Conservation (phyloP, 805 yeast species). For the Cyberlindnera lachancei region DNA sequence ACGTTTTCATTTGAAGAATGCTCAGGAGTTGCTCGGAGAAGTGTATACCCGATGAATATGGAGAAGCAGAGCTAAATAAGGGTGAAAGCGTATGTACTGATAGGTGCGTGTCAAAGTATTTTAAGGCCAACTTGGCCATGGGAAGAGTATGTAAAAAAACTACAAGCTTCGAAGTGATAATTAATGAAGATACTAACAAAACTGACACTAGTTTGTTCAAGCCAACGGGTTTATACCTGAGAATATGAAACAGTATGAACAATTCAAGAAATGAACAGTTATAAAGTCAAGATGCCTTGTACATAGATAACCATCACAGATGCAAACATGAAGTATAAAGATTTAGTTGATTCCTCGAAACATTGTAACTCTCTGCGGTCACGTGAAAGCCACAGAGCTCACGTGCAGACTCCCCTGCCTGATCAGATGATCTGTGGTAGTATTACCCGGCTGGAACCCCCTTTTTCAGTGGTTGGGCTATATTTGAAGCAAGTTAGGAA, state of each 20-base stretch:
- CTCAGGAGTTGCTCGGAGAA: conserved; percentile 59
- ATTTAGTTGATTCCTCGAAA: no score
- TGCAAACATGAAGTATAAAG: no score
- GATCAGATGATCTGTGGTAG: no score
- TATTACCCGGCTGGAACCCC: no score
- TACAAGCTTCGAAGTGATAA: no score
- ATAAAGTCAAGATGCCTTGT: conserved; percentile 4
- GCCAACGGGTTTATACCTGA: conserved; percentile 18
- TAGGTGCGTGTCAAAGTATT: conserved; percentile 80
- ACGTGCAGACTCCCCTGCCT: no score
- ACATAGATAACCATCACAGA: conserved; percentile 1
- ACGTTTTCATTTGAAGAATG: conserved; percentile 30
- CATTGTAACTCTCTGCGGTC: no score
- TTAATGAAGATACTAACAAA: background rate
- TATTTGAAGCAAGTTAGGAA: no score
- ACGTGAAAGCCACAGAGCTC: no score
- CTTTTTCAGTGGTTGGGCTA: no score
- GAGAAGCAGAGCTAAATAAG: conserved; percentile 75
- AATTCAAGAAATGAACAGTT: conserved; percentile 7
- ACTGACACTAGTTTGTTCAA: conserved; percentile 17
- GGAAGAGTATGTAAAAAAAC: conserved; percentile 35
- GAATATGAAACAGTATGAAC: conserved; percentile 15
- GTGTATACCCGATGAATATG: conserved; percentile 81
- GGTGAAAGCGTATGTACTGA: conserved; percentile 82
- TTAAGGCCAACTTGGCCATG: conserved; percentile 57